A percentile compares a stretch with the other conserved stretches of the same genome.
Evolutionary conservation across 108 stramenopile species (phyloP).

Genomic region (Skeletonema tropicum): DNA sequence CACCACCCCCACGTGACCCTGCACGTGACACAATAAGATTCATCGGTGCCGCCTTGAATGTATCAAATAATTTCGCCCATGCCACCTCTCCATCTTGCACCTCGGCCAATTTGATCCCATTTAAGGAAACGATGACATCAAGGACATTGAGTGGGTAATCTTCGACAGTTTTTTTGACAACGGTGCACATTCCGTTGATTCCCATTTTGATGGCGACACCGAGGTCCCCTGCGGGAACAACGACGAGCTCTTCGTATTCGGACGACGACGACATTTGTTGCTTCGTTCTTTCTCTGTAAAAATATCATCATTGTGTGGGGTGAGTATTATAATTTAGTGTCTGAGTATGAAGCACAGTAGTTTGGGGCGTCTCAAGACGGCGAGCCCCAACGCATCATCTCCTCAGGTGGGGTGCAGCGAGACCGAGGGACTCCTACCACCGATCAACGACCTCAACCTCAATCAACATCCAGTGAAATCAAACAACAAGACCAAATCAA

Average conservation of each 20-base stretch:
- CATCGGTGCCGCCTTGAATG: slow-evolving; percentile 10
- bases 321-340: neutral
- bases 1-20: slow-evolving; percentile 3
- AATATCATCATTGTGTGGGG: neutral
- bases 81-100: slow-evolving; percentile 15
- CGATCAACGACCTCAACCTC: neutral
- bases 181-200: slow-evolving; percentile 2
- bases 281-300: neutral
- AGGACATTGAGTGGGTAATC: slow-evolving; percentile 12
- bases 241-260: neutral
- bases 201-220: neutral
- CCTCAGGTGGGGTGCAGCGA: neutral
- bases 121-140: slow-evolving; percentile 22
- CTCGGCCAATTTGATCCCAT: slow-evolving; percentile 15
- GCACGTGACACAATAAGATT: neutral
- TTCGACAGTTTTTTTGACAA: neutral
- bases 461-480: neutral
- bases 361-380: too few species aligned
- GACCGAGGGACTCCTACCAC: neutral
- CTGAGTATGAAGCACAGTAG: too few species aligned
- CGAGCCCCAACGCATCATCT: slow-evolving; percentile 3
- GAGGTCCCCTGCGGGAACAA: neutral
- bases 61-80: slow-evolving; percentile 14
- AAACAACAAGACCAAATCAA: neutral
- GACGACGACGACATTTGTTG: neutral